Evolutionary conservation across 2,329 filamentous ascomycete genomes (phyloP).

Genomic region (Atkinsonella texensis): DNA sequence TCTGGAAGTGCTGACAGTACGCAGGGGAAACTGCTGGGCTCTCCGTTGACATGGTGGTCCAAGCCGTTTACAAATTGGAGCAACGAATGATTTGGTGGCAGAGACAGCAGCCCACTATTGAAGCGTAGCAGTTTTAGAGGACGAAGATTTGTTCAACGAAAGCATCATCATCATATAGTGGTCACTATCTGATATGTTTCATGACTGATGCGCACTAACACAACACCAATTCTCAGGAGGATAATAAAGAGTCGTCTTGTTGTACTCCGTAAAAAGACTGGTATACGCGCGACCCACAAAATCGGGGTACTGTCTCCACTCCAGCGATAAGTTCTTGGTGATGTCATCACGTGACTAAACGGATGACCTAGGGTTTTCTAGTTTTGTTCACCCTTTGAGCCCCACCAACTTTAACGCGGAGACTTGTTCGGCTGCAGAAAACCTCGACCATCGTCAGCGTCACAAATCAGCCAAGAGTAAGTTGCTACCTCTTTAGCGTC

Average conservation of each 20-base stretch:
- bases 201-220: no score
- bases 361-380: slow-evolving; percentile 26
- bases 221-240: no score
- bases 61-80: slow-evolving; percentile 28
- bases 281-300: not conserved
- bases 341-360: slow-evolving; percentile 17
- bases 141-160: no score
- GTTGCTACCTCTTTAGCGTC: slow-evolving; percentile 18
- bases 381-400: slow-evolving; percentile 19
- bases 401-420: slow-evolving; percentile 33
- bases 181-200: no score
- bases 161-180: no score
- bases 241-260: no score
- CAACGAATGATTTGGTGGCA: slow-evolving; percentile 24
- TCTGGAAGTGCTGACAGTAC: not conserved
- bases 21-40: slow-evolving; percentile 21
- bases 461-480: slow-evolving; percentile 47
- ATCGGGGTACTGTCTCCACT: not conserved
- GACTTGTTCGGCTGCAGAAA: slow-evolving; percentile 20
- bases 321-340: not conserved
- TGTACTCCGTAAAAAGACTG: no score
- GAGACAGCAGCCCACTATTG: slow-evolving; percentile 4
- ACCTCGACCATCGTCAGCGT: slow-evolving; percentile 31
- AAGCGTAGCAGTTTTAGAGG: not conserved
- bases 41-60: slow-evolving; percentile 20